Evolutionary conservation across 2,329 filamentous ascomycete genomes (phyloP).

Genomic region (Colletotrichum tabaci): DNA sequence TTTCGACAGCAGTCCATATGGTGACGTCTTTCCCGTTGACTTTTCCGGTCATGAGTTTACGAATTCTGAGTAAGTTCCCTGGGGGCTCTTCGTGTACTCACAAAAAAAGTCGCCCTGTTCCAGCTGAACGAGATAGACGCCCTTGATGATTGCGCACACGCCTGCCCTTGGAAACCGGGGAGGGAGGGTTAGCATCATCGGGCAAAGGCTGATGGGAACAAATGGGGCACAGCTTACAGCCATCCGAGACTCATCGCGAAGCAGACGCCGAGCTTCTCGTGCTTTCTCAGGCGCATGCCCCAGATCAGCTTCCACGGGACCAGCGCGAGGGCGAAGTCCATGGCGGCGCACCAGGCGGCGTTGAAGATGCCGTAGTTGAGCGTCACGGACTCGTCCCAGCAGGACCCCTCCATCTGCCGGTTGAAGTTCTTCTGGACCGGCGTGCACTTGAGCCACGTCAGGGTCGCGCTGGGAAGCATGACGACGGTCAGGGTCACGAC

Average conservation of each 20-base stretch:
- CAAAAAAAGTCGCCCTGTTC: slow-evolving; percentile 32
- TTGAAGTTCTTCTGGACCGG: slow-evolving; percentile 47
- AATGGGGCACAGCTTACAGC: slow-evolving; percentile 42
- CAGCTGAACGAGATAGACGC: slow-evolving; percentile 33
- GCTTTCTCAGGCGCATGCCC: slow-evolving; percentile 49
- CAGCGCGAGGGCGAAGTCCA: slow-evolving; percentile 49
- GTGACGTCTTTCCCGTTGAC: slow-evolving; percentile 45
- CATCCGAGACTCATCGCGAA: slow-evolving; percentile 46
- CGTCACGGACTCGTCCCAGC: slow-evolving; percentile 40
- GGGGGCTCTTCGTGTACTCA: not conserved
- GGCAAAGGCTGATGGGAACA: not conserved
- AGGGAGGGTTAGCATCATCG: not conserved
- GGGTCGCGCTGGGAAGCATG: slow-evolving; percentile 43
- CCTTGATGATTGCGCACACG: slow-evolving; percentile 29
- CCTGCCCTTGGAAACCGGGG: not conserved
- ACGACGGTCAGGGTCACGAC: slow-evolving; percentile 45
- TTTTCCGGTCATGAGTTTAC: not conserved
- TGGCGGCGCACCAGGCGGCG: slow-evolving; percentile 37
- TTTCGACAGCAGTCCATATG: slow-evolving; percentile 50
- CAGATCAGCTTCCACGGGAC: slow-evolving; percentile 51
- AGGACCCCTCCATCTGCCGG: slow-evolving; percentile 42
- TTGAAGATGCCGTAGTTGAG: slow-evolving; percentile 40
- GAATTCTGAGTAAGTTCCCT: not conserved
- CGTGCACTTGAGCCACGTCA: slow-evolving; percentile 48
- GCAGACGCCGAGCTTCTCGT: slow-evolving; percentile 49